Evolutionary conservation across 2,329 filamentous ascomycete species (phyloP), one percentile per base, ranked within the genome.

Genomic region (Aurifilum marmelostoma): DNA sequence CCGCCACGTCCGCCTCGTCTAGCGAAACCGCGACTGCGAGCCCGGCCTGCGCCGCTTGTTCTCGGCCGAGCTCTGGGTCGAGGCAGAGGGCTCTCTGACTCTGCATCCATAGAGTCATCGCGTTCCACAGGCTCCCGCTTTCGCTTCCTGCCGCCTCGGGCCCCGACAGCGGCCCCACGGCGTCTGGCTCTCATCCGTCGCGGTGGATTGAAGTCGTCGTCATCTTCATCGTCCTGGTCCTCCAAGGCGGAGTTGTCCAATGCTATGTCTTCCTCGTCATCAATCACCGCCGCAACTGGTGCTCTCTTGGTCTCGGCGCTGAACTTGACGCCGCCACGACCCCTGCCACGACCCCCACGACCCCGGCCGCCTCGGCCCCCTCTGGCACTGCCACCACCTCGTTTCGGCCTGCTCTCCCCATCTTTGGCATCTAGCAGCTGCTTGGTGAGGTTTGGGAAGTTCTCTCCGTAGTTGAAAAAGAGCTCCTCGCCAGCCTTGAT

Each of bases 381-480:
- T 58, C 71, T 66, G 27, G 56, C 63, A 24, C 59, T 52, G 50
- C 43, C 41, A 24, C 61, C 24, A n/a, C 66, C 67, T 8, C 70
- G 71, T 41, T 69, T 71, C 6, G 68, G 60, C 47, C 47, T 50
- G 21, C 56, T 12, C n/a, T 69, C 69, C 50, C 60, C 66, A n/a
- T 79, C 79, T 72, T 81, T 80, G 73, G 81, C 80, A 72, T 84
- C 80, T 37, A 84, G 77, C 32, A 84, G 76, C 70, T 84, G 85
- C 77, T 85, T 84, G 43, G 82, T 88, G 68, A 90, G 77, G 69
- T 89, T 89, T 16, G 87, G 87, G 74, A 91, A 90, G 71, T 89
- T 87, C 74, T 89, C 86, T 56, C 91, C 91, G 74, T 97, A 96
- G 75, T 95, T 88, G 78, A 95, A 97, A 76, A 93, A 91, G 0